Evolutionary conservation across 352 stramenopile species (phyloP).

Genomic region (Phytophthora pinifolia): DNA sequence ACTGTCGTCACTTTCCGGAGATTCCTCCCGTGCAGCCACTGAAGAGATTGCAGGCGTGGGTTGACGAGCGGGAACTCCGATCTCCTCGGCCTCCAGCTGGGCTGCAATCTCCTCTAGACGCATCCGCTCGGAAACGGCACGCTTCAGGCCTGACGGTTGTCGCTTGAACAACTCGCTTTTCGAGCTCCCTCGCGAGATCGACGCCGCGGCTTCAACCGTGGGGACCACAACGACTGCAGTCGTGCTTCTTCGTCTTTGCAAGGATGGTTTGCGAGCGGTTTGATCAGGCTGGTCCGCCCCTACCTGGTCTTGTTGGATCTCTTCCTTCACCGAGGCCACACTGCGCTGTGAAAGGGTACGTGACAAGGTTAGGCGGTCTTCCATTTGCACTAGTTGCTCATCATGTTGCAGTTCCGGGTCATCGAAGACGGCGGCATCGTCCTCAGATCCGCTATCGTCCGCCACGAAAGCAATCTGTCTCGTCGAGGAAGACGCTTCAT

Average conservation of each 20-base stretch:
- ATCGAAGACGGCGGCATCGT: not conserved
- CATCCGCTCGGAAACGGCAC: constrained; percentile 14
- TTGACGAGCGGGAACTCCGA: constrained; percentile 5
- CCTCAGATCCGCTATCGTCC: constrained; percentile 5
- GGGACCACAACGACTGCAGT: constrained; percentile 29
- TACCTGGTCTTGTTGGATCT: constrained; percentile 11
- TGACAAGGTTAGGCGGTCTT: not conserved
- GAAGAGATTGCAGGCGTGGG: constrained; percentile 1
- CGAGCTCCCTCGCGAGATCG: not conserved
- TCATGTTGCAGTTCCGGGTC: not conserved
- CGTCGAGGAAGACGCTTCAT: not conserved
- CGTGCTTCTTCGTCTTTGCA: constrained; percentile 22
- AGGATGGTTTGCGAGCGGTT: not conserved
- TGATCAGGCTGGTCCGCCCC: not conserved
- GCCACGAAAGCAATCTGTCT: constrained; percentile 10
- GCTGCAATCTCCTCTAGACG: constrained; percentile 17
- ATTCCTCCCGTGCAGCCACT: constrained; percentile 6
- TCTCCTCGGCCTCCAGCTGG: constrained; percentile 6
- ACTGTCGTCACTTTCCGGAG: constrained; percentile 2
- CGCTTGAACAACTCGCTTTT: constrained; percentile 10
- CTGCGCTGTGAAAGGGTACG: constrained; percentile 7
- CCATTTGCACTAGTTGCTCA: constrained; percentile 1
- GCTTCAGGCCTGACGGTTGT: constrained; percentile 9
- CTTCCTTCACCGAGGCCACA: not conserved
- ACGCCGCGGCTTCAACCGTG: constrained; percentile 11